Base-by-base conservation (phyloP, 805 yeast genomes). In the Candida sakaeoensis region DNA sequence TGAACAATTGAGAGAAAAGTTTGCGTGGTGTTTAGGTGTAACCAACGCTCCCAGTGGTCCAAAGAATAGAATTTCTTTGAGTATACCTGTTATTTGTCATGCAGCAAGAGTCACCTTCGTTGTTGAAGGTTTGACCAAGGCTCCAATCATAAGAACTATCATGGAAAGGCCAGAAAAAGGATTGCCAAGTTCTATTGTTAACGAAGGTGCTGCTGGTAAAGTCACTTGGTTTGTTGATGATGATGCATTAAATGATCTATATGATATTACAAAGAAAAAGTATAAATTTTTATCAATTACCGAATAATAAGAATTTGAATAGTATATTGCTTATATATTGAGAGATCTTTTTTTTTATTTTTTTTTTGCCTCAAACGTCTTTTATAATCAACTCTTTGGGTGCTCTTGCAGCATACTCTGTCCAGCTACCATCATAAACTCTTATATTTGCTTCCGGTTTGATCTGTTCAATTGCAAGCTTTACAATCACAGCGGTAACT, bases 101-200 rank as follows among this genome's bases (percentile, higher is more conserved):
- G 83, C 97, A 1, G 90, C 82, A 54, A 72, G 95, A 53, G 95
- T 91, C 16, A 82, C 96, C 0, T 91, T 91, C 60, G 97, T 91
- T 28, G 97, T 93, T 4, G 96, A 91, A 67, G 99, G 99, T 50
- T 79, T 90, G 33, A 87, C 95, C 17, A 91, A 91, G 64, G 96
- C 96, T 2, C 95, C 95, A 3, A 82, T 91, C 39, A 77, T 91
- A 57, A 82, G 87, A 57, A 85, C 83, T 9, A 90, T 91, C 42
- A 85, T 91, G 88, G 98, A 91, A 66, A 78, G 96, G 57, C 97
- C 97, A 2, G 98, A 93, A 58, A 89, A 89, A 68, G 96, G 96
- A 1, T 74, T 91, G 44, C 99, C 99, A 26, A 85, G 93, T 45
- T 81, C 93, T 44, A 83, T 91, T 43, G 96, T 91, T 40, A 90